phyloP scores from a whole-genome alignment of 2,329 filamentous ascomycete species.

The Shiraia bambusicola region DNA sequence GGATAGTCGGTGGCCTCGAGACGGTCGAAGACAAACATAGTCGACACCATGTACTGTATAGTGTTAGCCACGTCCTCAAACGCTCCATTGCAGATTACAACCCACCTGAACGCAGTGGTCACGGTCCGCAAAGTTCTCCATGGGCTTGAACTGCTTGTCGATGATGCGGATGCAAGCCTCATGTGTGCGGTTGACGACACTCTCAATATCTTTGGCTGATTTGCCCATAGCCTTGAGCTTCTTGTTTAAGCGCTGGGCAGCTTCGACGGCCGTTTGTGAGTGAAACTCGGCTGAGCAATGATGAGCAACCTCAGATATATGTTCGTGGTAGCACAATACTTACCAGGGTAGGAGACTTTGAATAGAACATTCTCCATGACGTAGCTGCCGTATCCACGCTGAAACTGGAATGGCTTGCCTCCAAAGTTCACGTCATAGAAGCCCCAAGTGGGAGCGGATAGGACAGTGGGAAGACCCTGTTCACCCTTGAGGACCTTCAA shows the following conservation, averaged over 20 bases:
- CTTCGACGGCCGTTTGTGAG: slow-evolving; percentile 97
- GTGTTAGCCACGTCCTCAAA: slow-evolving; percentile 20
- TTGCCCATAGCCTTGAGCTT: slow-evolving; percentile 83
- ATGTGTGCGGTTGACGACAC: slow-evolving; percentile 91
- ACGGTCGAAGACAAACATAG: slow-evolving; percentile 94
- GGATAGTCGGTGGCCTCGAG: slow-evolving; percentile 92
- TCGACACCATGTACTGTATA: slow-evolving; percentile 83
- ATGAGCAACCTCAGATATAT: not conserved
- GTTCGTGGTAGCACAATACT: slow-evolving; percentile 28
- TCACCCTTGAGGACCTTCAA: slow-evolving; percentile 92
- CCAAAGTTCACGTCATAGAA: slow-evolving; percentile 99
- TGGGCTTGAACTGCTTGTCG: slow-evolving; percentile 99
- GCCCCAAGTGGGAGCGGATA: slow-evolving; percentile 91
- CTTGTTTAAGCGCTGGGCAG: slow-evolving; percentile 82
- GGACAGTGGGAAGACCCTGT: slow-evolving; percentile 84
- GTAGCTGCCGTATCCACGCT: slow-evolving; percentile 94
- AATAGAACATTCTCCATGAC: slow-evolving; percentile 99
- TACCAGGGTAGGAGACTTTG: slow-evolving; percentile 98
- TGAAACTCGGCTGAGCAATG: slow-evolving; percentile 77
- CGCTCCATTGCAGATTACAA: not conserved
- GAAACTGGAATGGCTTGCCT: slow-evolving; percentile 88
- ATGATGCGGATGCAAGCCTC: slow-evolving; percentile 99
- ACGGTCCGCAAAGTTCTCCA: slow-evolving; percentile 99
- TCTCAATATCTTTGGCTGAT: slow-evolving; percentile 86
- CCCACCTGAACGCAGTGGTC: slow-evolving; percentile 92